Evolutionary conservation across 2,329 filamentous ascomycete genomes (phyloP), one percentile per base, ranked within the genome.

Genomic region (Diaporthe destruens): DNA sequence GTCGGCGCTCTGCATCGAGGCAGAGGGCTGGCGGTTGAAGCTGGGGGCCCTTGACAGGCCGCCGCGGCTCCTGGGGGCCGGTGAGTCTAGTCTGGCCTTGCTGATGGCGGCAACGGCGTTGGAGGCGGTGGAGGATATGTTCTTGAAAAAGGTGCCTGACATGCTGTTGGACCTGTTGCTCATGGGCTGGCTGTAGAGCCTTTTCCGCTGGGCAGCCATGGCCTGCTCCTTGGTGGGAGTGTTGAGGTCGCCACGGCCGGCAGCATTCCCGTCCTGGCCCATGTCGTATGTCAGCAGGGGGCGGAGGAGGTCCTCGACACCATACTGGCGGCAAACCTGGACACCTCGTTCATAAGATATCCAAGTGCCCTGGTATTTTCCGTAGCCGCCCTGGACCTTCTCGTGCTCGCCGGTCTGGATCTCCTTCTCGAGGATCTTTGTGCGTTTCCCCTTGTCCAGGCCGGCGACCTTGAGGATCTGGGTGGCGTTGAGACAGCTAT

Each of bases 351-450:
- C 93, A 79, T 97, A 98, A 79, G 93, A 94, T 79, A 99, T 97
- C 96, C 96, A 99, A 2, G 96, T 99, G 71, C 96, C 96, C 85
- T 99, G 96, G 79, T 99, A 99, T 85, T 98, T 98, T 76, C 96
- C 96, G 79, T 99, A 99, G 6, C 96, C 96, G 44, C 96, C 96
- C 81, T 99, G 96, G 3, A 99, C 96, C 83, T 99, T 99, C 82
- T 99, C 96, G 82, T 99, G 96, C 80, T 98, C 94, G 79, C 96
- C 96, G 0, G 93, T 96, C 75, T 97, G 90, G 73, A 99, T 98
- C 82, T 99, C 96, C 83, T 98, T 98, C 81, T 99, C 96, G 67
- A 99, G 87, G 9, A 98, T 97, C 83, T 98, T 98, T 72, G 96
- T 98, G 77, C 96, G 93, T 84, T 98, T 97, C 74, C 96, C 96